phyloP scores from a whole-genome alignment of 139 green algal genomes.

The Haematococcus lacustris region DNA sequence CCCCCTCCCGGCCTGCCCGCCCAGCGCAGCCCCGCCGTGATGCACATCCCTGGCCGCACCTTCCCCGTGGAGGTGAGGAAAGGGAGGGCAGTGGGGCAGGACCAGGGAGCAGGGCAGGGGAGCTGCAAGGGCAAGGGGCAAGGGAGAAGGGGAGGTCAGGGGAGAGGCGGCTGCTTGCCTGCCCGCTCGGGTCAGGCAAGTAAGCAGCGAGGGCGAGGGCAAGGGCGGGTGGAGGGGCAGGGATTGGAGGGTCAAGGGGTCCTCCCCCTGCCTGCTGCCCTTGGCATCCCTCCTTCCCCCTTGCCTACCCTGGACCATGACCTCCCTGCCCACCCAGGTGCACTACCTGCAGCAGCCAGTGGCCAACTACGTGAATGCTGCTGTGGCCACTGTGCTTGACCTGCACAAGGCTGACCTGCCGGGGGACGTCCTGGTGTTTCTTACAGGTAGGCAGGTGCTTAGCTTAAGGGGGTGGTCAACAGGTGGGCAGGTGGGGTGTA shows the following conservation, averaged over 20 bases:
- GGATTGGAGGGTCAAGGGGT: too few species aligned
- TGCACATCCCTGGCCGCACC: conserved; percentile 65
- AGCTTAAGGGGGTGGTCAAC: conserved; percentile 75
- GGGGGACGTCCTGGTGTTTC: conserved; percentile 90
- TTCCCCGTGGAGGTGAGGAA: conserved; percentile 64
- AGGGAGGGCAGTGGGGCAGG: too few species aligned
- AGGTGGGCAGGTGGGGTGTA: too few species aligned
- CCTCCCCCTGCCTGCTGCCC: too few species aligned
- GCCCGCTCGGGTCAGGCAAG: too few species aligned
- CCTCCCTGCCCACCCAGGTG: conserved; percentile 28
- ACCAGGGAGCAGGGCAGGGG: too few species aligned
- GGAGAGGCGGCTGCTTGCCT: too few species aligned
- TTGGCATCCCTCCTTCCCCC: neutral
- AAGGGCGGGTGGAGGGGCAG: too few species aligned
- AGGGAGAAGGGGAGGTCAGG: too few species aligned
- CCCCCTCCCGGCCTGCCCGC: neutral
- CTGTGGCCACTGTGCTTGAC: conserved; percentile 70
- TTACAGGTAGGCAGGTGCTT: conserved; percentile 71
- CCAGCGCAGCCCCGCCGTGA: conserved; percentile 35
- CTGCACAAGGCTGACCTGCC: conserved; percentile 71
- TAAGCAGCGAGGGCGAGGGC: too few species aligned
- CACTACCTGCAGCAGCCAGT: conserved; percentile 69
- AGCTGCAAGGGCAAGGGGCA: too few species aligned
- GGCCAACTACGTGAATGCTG: conserved; percentile 63
- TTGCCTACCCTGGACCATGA: neutral